phyloP scores from a whole-genome alignment of 768 basidiomycete species.

The Lyophyllum decastes region DNA sequence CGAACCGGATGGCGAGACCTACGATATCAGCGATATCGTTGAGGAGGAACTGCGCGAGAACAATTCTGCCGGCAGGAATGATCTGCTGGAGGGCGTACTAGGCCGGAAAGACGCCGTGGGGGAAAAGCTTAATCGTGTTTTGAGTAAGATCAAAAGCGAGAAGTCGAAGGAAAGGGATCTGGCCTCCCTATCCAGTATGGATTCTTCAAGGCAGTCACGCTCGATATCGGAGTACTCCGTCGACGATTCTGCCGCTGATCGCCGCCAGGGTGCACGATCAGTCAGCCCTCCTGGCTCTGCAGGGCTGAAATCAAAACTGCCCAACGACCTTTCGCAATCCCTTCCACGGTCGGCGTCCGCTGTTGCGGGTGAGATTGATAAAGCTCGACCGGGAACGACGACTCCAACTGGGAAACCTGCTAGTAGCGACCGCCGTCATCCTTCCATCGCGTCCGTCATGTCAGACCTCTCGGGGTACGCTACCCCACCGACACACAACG shows the following conservation, averaged over 20 bases:
- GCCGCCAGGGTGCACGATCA: conserved; percentile 36
- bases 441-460: conserved; percentile 75
- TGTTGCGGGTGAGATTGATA: conserved; percentile 9
- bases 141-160: conserved; percentile 73
- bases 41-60: conserved; percentile 83
- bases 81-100: conserved; percentile 69
- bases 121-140: conserved; percentile 73
- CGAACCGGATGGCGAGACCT: conserved; percentile 85
- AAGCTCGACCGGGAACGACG: conserved; percentile 28
- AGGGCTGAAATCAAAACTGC: conserved; percentile 23
- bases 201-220: conserved; percentile 36
- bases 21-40: conserved; percentile 91
- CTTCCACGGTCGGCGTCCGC: conserved; percentile 13
- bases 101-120: conserved; percentile 59
- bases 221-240: conserved; percentile 63
- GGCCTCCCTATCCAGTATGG: conserved; percentile 22
- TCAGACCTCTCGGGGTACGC: conserved; percentile 61
- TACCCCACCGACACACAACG: conserved; percentile 30
- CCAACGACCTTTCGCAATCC: conserved; percentile 11
- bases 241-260: conserved; percentile 35
- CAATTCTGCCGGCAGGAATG: conserved; percentile 42
- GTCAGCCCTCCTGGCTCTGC: conserved; percentile 42
- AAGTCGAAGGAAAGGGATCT: conserved; percentile 44
- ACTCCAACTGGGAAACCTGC: conserved; percentile 36
- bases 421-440: conserved; percentile 47